A percentile compares a stretch with the other conserved stretches of the same genome.
Evolutionary conservation across 1,284 basidiomycete genomes (phyloP).

Genomic region (Baeospora myosura): DNA sequence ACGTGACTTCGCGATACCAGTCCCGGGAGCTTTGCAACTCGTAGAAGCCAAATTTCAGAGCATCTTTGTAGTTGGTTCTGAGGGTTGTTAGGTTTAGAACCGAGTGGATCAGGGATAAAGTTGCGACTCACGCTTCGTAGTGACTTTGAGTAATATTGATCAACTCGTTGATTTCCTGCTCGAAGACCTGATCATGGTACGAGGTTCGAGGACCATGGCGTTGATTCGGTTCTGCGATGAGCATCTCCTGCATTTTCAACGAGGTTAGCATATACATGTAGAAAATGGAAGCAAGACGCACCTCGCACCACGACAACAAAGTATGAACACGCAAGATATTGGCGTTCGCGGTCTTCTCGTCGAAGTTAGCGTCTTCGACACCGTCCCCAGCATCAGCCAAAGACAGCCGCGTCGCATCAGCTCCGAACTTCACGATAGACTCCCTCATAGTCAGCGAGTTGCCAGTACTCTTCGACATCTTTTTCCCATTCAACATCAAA

Average conservation of each 20-base stretch:
- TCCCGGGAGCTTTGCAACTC: conserved; percentile 90
- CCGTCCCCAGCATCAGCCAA: conserved; percentile 97
- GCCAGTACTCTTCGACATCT: conserved; percentile 98
- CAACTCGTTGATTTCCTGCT: conserved; percentile 85
- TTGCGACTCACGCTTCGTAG: conserved; percentile 67
- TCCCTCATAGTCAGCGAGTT: conserved; percentile 79
- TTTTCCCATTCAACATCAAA: conserved; percentile 96
- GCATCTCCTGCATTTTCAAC: conserved; percentile 54
- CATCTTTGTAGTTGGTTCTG: conserved; percentile 93
- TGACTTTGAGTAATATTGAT: conserved; percentile 75
- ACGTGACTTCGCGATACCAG: conserved; percentile 93
- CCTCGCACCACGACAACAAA: conserved; percentile 87
- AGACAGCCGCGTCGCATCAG: conserved; percentile 86
- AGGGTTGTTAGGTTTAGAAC: background rate
- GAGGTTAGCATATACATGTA: background rate
- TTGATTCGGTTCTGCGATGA: conserved; percentile 60
- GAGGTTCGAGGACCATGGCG: conserved; percentile 59
- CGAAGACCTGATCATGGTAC: conserved; percentile 86
- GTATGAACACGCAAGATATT: conserved; percentile 95
- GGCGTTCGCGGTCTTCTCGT: conserved; percentile 97
- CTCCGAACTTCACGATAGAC: conserved; percentile 81
- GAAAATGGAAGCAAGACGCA: conserved; percentile 26
- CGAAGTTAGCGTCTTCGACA: conserved; percentile 97
- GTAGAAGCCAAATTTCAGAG: conserved; percentile 93
- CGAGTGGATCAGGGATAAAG: background rate